Percentiles rank a stretch among this genome's conserved stretches.
phyloP scores from a whole-genome alignment of 2,329 filamentous ascomycete species.

The Claviceps monticola region DNA sequence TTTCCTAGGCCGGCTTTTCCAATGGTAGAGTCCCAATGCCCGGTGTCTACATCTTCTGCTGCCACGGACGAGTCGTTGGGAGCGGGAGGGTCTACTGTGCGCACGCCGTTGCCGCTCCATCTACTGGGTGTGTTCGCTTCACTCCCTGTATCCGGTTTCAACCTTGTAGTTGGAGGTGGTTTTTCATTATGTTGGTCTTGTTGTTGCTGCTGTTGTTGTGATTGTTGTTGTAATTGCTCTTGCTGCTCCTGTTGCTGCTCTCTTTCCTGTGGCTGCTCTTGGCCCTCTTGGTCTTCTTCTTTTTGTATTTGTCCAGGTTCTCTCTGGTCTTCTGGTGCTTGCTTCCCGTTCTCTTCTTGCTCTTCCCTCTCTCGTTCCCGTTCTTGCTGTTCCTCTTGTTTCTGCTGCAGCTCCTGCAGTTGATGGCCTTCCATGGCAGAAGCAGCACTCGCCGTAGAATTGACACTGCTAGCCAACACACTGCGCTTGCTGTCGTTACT shows the following conservation, averaged over 20 bases:
- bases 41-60: slow-evolving; percentile 22
- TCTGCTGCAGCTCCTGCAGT: background rate
- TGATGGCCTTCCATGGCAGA: slow-evolving; percentile 26
- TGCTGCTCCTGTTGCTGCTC: background rate
- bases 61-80: slow-evolving; percentile 13
- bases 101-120: slow-evolving; percentile 19
- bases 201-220: background rate
- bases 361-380: background rate
- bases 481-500: slow-evolving; percentile 34
- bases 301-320: slow-evolving; percentile 4
- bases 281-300: background rate
- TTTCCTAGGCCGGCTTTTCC: slow-evolving; percentile 60
- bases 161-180: slow-evolving; percentile 20
- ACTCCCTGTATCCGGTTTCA: slow-evolving; percentile 19
- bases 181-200: slow-evolving; percentile 12
- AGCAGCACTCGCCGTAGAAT: slow-evolving; percentile 36
- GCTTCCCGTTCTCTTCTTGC: background rate
- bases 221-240: background rate
- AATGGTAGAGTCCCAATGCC: slow-evolving; percentile 50
- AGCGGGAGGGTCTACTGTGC: slow-evolving; percentile 17
- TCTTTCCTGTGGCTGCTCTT: slow-evolving; percentile 3
- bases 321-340: slow-evolving; percentile 6
- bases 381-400: background rate
- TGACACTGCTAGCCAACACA: slow-evolving; percentile 40
- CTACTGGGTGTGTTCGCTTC: slow-evolving; percentile 15